A percentile compares a stretch with the other conserved stretches of the same genome.
phyloP scores from a whole-genome alignment of 257 asterid species.

The Apocynum venetum region DNA sequence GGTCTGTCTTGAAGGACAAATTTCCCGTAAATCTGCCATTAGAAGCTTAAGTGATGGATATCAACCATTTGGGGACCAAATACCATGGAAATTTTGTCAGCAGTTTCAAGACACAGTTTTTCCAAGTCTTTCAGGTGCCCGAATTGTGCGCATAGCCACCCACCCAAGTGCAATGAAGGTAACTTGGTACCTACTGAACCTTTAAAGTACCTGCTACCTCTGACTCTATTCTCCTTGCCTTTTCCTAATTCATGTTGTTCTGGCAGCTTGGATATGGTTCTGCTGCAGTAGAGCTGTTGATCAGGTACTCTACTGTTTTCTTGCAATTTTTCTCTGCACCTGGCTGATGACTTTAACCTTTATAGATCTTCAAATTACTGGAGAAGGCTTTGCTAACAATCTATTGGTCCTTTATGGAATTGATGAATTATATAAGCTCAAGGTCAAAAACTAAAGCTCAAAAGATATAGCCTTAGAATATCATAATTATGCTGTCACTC shows the following conservation, averaged over 20 bases:
- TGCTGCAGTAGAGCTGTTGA: constrained; percentile 72
- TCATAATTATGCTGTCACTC: neutral
- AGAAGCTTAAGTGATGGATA: constrained; percentile 65
- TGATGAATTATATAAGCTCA: neutral
- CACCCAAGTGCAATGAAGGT: constrained; percentile 98
- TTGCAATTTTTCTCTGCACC: neutral
- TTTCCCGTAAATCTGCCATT: constrained; percentile 69
- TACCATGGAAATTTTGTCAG: constrained; percentile 92
- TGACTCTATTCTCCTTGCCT: neutral
- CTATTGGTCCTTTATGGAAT: neutral
- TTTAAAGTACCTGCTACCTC: neutral
- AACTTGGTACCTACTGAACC: constrained; percentile 21
- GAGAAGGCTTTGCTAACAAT: neutral
- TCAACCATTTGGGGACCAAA: constrained; percentile 84
- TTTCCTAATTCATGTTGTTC: constrained; percentile 15
- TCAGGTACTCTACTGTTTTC: constrained; percentile 44
- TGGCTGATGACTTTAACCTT: constrained; percentile 6
- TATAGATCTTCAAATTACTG: neutral
- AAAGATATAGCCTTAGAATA: neutral
- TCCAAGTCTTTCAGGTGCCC: constrained; percentile 94
- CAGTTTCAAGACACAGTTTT: constrained; percentile 68
- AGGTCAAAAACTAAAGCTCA: neutral
- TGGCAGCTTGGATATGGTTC: constrained; percentile 92
- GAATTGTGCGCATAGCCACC: constrained; percentile 94
- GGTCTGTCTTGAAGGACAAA: constrained; percentile 88